Evolutionary conservation across 768 basidiomycete species (phyloP).

Genomic region (Pisolithus marmoratus): DNA sequence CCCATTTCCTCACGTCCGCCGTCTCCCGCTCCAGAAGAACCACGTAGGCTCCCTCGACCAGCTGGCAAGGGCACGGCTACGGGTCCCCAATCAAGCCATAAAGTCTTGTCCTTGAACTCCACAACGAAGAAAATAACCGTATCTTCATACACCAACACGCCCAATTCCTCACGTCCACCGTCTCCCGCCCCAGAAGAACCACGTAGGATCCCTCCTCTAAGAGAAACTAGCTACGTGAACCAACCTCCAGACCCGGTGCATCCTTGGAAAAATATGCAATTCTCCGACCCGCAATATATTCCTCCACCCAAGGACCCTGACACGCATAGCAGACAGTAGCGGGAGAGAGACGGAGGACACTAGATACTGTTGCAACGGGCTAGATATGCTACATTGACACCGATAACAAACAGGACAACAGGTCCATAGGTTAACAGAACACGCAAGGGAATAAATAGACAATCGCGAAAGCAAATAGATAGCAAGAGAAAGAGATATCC

Average conservation of each 20-base stretch:
- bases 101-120: too few species aligned
- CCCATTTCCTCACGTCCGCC: constrained; percentile 29
- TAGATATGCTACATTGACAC: neutral
- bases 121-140: too few species aligned
- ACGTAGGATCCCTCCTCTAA: constrained; percentile 34
- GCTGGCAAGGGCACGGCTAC: too few species aligned
- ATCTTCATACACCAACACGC: too few species aligned
- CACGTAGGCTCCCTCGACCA: constrained; percentile 35
- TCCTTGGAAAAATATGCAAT: constrained; percentile 42
- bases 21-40: constrained; percentile 34
- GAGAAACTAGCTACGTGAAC: constrained; percentile 33
- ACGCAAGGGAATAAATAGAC: neutral
- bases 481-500: neutral
- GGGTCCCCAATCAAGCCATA: too few species aligned
- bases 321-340: neutral
- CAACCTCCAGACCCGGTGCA: constrained; percentile 21
- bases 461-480: neutral
- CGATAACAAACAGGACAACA: neutral
- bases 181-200: too few species aligned
- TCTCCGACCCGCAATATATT: constrained; percentile 32
- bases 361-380: neutral
- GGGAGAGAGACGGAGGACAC: neutral
- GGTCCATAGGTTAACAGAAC: neutral
- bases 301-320: constrained; percentile 17
- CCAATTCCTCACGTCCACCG: too few species aligned